These are phyloP conservation scores for Aspergillus vadensis DNA, from an alignment of 2,329 filamentous ascomycete species.

Conservation along the genomic window DNA sequence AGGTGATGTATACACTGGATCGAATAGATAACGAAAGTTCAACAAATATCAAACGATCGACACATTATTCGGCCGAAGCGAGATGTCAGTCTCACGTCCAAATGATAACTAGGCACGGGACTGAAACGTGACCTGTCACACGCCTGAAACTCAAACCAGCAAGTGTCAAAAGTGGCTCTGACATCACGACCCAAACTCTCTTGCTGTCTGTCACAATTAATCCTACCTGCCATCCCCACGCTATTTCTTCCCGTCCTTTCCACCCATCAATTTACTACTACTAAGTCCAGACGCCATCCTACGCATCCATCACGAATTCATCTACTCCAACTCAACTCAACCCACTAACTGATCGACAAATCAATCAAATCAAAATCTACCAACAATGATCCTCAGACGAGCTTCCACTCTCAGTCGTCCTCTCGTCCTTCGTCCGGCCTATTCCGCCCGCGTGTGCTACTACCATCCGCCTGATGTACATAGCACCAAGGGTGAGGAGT, in stretches of 20 bases:
- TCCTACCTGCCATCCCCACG: neutral
- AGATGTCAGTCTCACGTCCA: too few relatives aligned
- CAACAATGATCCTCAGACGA: neutral
- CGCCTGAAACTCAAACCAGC: neutral
- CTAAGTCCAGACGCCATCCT: neutral
- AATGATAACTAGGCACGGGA: too few relatives aligned
- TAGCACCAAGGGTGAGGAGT: constrained; percentile 14
- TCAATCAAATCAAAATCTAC: neutral
- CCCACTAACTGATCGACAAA: neutral
- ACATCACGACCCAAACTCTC: neutral
- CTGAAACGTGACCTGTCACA: neutral
- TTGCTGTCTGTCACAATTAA: neutral
- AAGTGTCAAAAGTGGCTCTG: neutral
- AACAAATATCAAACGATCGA: too few relatives aligned
- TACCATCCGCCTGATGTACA: neutral
- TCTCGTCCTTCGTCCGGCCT: neutral
- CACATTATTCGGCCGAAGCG: too few relatives aligned
- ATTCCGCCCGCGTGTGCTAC: neutral
- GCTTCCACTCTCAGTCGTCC: neutral
- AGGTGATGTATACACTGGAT: too few relatives aligned
- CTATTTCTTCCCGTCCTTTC: neutral
- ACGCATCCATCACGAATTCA: neutral
- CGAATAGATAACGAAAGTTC: too few relatives aligned
- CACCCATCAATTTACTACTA: neutral
- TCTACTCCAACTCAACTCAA: neutral